Percentiles rank a stretch among this genome's conserved stretches.
These are phyloP conservation scores for Adansonia rubrostipa DNA, from an alignment of 441 rosid genomes.

Conservation along the genomic window DNA sequence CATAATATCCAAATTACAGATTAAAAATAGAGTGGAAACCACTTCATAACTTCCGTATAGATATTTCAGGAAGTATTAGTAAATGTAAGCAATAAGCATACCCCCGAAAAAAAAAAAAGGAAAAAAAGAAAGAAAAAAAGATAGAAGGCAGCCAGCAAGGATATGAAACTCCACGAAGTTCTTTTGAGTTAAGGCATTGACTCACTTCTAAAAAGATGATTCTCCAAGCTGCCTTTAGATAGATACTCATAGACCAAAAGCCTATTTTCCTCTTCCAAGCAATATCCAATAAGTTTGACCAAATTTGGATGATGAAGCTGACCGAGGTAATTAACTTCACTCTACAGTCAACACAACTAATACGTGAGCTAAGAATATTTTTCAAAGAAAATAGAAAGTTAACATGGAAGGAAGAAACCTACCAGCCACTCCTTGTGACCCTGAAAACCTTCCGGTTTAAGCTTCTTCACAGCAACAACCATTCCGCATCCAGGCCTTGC, in stretches of 20 bases:
- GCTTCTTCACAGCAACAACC: constrained; percentile 59
- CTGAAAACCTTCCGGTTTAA: constrained; percentile 54
- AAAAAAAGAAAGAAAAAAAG: background rate
- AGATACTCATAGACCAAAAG: constrained; percentile 65
- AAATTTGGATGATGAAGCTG: constrained; percentile 60
- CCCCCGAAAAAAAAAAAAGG: background rate
- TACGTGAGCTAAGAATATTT: constrained; percentile 18
- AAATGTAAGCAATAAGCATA: background rate
- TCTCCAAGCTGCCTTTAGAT: constrained; percentile 63
- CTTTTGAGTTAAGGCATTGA: constrained; percentile 8
- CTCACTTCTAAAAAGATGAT: constrained; percentile 63
- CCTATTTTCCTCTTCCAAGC: constrained; percentile 49
- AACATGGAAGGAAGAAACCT: constrained; percentile 17
- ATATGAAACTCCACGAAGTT: background rate
- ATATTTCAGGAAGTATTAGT: background rate
- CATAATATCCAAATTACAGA: background rate
- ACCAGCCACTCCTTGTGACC: constrained; percentile 75
- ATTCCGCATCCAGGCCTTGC: constrained; percentile 42
- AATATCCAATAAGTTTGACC: constrained; percentile 61
- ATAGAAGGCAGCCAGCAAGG: background rate
- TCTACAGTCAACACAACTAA: constrained; percentile 33
- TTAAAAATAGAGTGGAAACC: background rate
- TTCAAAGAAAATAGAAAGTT: background rate
- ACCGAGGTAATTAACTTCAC: constrained; percentile 58
- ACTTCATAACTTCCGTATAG: background rate